Evolutionary conservation across 306 rosid genomes (phyloP).

Genomic region (Prosopis cineraria): DNA sequence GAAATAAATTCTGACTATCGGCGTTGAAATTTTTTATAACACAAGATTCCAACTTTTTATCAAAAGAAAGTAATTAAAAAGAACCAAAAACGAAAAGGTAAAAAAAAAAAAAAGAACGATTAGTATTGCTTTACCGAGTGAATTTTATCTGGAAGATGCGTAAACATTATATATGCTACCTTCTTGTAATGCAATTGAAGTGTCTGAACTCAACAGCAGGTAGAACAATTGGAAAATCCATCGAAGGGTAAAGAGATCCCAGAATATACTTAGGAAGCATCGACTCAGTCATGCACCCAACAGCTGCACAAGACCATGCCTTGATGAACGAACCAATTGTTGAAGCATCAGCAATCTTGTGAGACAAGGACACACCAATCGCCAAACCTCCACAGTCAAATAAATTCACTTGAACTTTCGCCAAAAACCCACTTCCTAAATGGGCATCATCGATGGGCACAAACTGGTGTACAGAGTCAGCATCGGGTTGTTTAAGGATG

Average conservation of each 20-base stretch:
- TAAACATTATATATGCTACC: too few relatives aligned
- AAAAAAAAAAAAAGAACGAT: too few relatives aligned
- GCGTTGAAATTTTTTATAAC: too few relatives aligned
- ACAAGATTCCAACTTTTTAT: too few relatives aligned
- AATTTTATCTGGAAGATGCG: too few relatives aligned
- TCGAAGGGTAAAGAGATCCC: conserved; percentile 10
- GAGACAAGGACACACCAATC: conserved; percentile 34
- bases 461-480: conserved; percentile 17
- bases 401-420: conserved; percentile 39
- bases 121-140: too few relatives aligned
- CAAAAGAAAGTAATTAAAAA: too few relatives aligned
- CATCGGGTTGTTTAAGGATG: conserved; percentile 36
- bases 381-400: conserved; percentile 49
- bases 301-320: conserved; percentile 31
- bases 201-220: background rate
- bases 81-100: too few relatives aligned
- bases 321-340: conserved; percentile 33
- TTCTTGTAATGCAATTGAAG: conserved; percentile 3
- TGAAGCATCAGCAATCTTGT: conserved; percentile 46
- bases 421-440: background rate
- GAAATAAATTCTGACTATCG: too few relatives aligned
- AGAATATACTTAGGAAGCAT: conserved; percentile 4
- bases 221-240: background rate
- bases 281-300: background rate
- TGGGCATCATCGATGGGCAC: conserved; percentile 5